phyloP scores from a whole-genome alignment of 306 rosid species.

The Urtica urens region DNA sequence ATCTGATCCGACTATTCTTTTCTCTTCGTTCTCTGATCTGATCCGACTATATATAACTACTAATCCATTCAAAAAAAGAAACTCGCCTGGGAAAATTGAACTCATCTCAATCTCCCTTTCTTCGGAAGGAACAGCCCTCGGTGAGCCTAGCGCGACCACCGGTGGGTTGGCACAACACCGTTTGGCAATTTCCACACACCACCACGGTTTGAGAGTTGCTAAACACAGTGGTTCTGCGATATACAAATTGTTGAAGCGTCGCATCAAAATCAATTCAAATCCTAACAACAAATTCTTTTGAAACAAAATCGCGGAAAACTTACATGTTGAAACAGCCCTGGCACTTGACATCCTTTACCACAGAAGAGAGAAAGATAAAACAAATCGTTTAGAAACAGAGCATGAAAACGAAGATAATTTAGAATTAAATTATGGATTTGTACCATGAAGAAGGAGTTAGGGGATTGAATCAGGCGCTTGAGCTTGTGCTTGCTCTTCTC shows the following conservation, averaged over 20 bases:
- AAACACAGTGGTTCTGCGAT: conserved; percentile 35
- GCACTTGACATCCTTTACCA: conserved; percentile 33
- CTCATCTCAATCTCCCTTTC: conserved; percentile 30
- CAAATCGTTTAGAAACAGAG: not conserved
- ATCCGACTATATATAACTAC: no score
- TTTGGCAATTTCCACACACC: conserved; percentile 43
- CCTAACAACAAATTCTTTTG: not conserved
- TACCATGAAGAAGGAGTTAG: conserved; percentile 56
- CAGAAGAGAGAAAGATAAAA: not conserved
- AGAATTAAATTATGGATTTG: no score
- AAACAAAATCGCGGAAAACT: not conserved
- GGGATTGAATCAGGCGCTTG: conserved; percentile 52
- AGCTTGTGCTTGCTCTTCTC: conserved; percentile 61
- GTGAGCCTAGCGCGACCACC: conserved; percentile 39
- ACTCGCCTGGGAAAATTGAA: no score
- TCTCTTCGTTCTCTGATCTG: no score
- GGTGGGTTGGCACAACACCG: conserved; percentile 38
- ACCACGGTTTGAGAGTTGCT: conserved; percentile 39
- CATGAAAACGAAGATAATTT: not conserved
- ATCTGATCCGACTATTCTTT: no score
- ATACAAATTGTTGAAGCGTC: not conserved
- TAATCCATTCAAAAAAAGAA: no score
- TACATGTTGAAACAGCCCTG: conserved; percentile 43
- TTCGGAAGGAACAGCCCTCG: conserved; percentile 37
- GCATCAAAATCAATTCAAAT: not conserved